These are phyloP conservation scores for Backusella parvicylindrica DNA, from an alignment of 192 early-diverging fungal species.

Conservation along the genomic window DNA sequence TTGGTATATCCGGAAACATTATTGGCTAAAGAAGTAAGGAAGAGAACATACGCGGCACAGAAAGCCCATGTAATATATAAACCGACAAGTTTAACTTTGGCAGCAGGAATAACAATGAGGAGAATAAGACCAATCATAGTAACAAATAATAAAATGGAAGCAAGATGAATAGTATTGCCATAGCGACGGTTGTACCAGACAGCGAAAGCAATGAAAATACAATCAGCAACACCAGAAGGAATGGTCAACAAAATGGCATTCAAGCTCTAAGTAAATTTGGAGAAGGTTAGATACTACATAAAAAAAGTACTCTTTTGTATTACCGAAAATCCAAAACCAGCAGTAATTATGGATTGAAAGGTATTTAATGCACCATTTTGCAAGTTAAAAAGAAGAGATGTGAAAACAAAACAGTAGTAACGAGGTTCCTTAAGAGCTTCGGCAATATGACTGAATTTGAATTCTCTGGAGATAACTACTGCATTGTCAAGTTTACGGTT, in stretches of 20 bases:
- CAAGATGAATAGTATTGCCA: slow-evolving; percentile 16
- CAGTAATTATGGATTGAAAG: slow-evolving; percentile 18
- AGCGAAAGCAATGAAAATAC: slow-evolving; percentile 13
- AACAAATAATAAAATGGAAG: not conserved
- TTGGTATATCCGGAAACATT: slow-evolving; percentile 31
- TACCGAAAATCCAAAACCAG: slow-evolving; percentile 28
- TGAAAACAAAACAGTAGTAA: slow-evolving; percentile 14
- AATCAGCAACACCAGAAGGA: slow-evolving; percentile 19
- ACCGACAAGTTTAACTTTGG: slow-evolving; percentile 19
- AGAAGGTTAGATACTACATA: not conserved
- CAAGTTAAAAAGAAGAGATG: slow-evolving; percentile 18
- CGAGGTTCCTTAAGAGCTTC: slow-evolving; percentile 25
- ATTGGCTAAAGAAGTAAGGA: slow-evolving; percentile 19
- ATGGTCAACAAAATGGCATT: slow-evolving; percentile 22
- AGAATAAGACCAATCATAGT: slow-evolving; percentile 27
- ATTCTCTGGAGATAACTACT: slow-evolving; percentile 8
- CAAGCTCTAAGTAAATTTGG: slow-evolving; percentile 11
- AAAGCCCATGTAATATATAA: slow-evolving; percentile 24
- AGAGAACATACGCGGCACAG: slow-evolving; percentile 13
- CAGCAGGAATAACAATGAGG: slow-evolving; percentile 13
- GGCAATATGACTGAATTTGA: slow-evolving; percentile 22
- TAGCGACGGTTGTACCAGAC: slow-evolving; percentile 20
- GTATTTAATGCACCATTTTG: slow-evolving; percentile 25
- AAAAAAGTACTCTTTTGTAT: not conserved
- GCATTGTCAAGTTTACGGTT: slow-evolving; percentile 20